Evolutionary conservation across 768 basidiomycete species (phyloP).

Genomic region (Tricholoma flavovirens): DNA sequence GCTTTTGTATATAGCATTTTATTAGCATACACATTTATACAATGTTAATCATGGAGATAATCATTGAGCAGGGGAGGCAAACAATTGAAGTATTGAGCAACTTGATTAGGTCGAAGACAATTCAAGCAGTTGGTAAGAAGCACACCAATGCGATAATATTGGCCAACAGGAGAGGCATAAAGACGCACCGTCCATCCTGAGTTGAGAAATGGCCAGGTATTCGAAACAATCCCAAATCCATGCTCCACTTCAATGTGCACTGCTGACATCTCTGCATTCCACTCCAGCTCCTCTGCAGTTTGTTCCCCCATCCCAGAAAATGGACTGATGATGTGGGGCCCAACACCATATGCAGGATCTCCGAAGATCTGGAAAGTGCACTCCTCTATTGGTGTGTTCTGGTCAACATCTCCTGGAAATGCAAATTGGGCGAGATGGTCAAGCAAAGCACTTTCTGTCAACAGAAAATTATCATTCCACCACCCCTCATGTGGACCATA

Average conservation of each 20-base stretch:
- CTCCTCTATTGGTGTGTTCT: not conserved
- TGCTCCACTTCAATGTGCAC: too few relatives aligned
- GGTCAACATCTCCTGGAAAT: too few relatives aligned
- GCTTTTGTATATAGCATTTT: too few relatives aligned
- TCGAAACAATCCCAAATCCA: too few relatives aligned
- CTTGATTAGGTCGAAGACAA: slow-evolving; percentile 20
- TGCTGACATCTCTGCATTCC: slow-evolving; percentile 13
- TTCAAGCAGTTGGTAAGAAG: slow-evolving; percentile 20
- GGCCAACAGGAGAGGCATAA: slow-evolving; percentile 16
- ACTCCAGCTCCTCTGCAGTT: slow-evolving; percentile 13
- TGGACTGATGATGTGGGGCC: slow-evolving; percentile 1
- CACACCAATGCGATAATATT: slow-evolving; percentile 20
- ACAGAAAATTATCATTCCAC: too few relatives aligned
- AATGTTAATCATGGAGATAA: not conserved
- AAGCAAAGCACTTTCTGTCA: too few relatives aligned
- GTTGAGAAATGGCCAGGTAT: too few relatives aligned
- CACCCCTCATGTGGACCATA: too few relatives aligned
- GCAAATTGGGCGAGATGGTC: too few relatives aligned
- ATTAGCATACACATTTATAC: too few relatives aligned
- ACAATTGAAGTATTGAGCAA: slow-evolving; percentile 15
- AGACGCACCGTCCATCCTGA: not conserved
- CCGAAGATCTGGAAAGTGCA: slow-evolving; percentile 19
- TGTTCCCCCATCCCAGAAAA: slow-evolving; percentile 13
- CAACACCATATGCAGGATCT: slow-evolving; percentile 7
- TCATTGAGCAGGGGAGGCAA: not conserved